Evolutionary conservation across 1,139 yeast genomes (phyloP).

Genomic region (Blastobotrys petasosporus): DNA sequence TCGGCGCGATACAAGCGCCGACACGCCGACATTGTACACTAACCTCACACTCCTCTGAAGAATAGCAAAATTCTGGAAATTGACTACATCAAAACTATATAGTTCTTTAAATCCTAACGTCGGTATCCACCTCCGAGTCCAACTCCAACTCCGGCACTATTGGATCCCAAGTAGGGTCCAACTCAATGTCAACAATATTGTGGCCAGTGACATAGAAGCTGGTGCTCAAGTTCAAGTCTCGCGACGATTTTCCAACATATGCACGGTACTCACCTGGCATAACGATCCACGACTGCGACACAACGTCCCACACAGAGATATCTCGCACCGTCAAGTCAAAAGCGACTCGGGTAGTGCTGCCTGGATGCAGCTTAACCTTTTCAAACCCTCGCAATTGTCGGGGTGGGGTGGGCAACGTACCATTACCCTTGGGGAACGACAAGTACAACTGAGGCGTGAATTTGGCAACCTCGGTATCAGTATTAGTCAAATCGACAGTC

Average conservation of each 20-base stretch:
- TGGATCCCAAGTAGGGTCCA: too few species aligned
- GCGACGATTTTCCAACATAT: constrained; percentile 49
- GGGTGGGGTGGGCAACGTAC: constrained; percentile 39
- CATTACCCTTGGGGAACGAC: constrained; percentile 36
- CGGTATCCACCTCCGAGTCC: too few species aligned
- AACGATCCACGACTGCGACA: constrained; percentile 54
- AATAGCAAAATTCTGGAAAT: too few species aligned
- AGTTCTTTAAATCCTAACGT: too few species aligned
- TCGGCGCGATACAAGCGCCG: too few species aligned
- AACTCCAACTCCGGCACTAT: too few species aligned
- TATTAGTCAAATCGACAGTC: constrained; percentile 43
- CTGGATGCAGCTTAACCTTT: constrained; percentile 47
- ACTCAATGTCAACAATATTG: too few species aligned
- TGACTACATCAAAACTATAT: too few species aligned
- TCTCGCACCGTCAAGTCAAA: constrained; percentile 51
- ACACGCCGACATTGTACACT: too few species aligned
- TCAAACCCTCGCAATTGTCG: constrained; percentile 56
- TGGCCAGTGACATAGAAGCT: too few species aligned
- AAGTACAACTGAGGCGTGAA: constrained; percentile 37
- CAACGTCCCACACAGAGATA: constrained; percentile 54
- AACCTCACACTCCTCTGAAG: too few species aligned
- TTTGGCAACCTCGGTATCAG: constrained; percentile 41
- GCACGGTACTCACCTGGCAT: constrained; percentile 52
- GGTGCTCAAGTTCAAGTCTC: constrained; percentile 28
- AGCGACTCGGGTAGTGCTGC: constrained; percentile 17